Conservation (phyloP, 1,139 yeast species). For the Suhomyces ambrosiae region DNA sequence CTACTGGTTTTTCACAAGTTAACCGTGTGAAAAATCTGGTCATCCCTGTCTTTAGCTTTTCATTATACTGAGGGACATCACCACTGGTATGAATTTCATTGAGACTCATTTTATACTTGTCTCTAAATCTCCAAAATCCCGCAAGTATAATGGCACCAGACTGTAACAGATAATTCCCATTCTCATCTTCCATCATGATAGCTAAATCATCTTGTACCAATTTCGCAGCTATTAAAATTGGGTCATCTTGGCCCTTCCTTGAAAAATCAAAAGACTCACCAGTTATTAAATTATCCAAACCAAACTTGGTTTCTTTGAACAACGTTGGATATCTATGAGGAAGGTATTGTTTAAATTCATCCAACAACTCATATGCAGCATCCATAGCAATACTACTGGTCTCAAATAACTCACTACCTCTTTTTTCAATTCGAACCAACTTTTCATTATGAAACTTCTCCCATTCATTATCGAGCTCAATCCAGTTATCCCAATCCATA, state of each 20-base stretch:
- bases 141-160: slow-evolving; percentile 66
- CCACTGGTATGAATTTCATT: slow-evolving; percentile 62
- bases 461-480: slow-evolving; percentile 70
- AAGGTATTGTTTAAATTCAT: slow-evolving; percentile 54
- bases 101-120: slow-evolving; percentile 56
- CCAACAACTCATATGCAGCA: slow-evolving; percentile 59
- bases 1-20: slow-evolving; percentile 59
- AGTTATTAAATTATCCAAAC: slow-evolving; percentile 55
- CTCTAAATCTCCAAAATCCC: slow-evolving; percentile 65
- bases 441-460: slow-evolving; percentile 54
- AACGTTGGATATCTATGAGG: slow-evolving; percentile 61
- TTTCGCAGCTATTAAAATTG: slow-evolving; percentile 58
- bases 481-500: slow-evolving; percentile 63
- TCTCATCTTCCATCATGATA: slow-evolving; percentile 58
- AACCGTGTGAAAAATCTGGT: slow-evolving; percentile 61
- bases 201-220: slow-evolving; percentile 72
- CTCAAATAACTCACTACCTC: slow-evolving; percentile 51
- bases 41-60: slow-evolving; percentile 62
- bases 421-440: slow-evolving; percentile 46
- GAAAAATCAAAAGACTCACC: slow-evolving; percentile 48
- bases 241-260: slow-evolving; percentile 45
- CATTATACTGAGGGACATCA: slow-evolving; percentile 64
- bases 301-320: slow-evolving; percentile 46
- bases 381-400: slow-evolving; percentile 54
- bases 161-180: slow-evolving; percentile 57